These are phyloP conservation scores for Aristolochia contorta DNA, from an alignment of 164 flowering plant species.

Conservation along the genomic window DNA sequence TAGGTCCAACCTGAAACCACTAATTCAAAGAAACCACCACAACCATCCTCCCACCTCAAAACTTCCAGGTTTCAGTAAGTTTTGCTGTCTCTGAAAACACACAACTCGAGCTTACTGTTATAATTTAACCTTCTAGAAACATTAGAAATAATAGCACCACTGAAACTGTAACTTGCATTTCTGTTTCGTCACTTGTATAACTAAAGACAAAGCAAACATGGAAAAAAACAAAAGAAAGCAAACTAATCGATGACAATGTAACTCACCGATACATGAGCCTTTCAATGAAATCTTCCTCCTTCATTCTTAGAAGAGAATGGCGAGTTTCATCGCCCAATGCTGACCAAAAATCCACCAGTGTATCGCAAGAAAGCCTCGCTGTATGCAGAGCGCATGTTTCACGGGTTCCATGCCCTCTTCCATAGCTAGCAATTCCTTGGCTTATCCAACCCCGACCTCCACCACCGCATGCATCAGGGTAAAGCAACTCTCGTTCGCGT, in stretches of 20 bases:
- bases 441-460: conserved; percentile 98
- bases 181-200: too few relatives aligned
- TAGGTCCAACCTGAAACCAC: too few relatives aligned
- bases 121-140: too few relatives aligned
- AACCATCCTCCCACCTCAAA: too few relatives aligned
- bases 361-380: conserved; percentile 87
- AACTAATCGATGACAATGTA: neutral
- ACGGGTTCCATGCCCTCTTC: conserved; percentile 90
- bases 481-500: conserved; percentile 83
- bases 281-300: conserved; percentile 98
- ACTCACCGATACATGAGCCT: conserved; percentile 93
- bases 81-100: too few relatives aligned
- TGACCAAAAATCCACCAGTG: conserved; percentile 96
- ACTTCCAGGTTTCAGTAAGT: too few relatives aligned
- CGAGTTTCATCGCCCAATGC: conserved; percentile 90
- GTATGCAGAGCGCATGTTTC: conserved; percentile 98
- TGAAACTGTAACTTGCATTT: too few relatives aligned
- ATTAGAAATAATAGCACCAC: too few relatives aligned
- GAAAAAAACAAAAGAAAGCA: neutral
- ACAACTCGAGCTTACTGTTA: too few relatives aligned
- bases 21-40: too few relatives aligned
- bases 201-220: too few relatives aligned
- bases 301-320: conserved; percentile 81
- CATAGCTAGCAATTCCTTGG: conserved; percentile 75
- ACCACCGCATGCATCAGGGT: conserved; percentile 99